Conservation (phyloP, 441 rosid species). For the Populus hybrid region DNA sequence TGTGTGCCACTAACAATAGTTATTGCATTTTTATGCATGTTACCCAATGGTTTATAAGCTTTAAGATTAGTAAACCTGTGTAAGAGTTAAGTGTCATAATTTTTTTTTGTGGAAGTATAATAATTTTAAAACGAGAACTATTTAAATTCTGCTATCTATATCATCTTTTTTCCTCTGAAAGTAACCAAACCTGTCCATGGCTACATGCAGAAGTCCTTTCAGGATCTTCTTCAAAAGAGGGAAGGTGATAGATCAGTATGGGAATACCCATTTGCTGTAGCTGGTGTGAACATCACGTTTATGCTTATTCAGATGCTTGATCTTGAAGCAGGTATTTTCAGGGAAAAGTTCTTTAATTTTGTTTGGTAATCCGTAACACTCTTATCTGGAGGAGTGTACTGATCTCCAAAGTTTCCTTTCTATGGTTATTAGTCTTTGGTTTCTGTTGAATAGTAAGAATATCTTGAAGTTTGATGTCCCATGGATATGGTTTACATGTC, state of each 20-base stretch:
- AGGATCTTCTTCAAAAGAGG: conserved; percentile 76
- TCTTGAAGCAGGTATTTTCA: conserved; percentile 77
- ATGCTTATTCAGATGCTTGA: conserved; percentile 97
- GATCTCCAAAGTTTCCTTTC: neutral
- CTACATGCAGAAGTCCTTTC: conserved; percentile 65
- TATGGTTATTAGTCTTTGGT: neutral
- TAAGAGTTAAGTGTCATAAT: neutral
- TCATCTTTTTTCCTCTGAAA: neutral
- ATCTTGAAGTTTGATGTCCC: neutral
- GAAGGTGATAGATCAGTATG: conserved; percentile 88
- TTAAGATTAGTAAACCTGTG: neutral
- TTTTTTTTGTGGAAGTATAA: too few species aligned
- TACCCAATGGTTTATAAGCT: neutral
- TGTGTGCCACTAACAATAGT: too few species aligned
- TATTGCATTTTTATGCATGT: neutral
- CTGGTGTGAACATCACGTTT: conserved; percentile 27
- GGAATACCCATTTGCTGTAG: conserved; percentile 98
- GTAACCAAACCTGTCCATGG: neutral
- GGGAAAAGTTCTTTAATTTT: neutral
- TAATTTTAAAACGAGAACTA: neutral
- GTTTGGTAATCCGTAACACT: neutral
- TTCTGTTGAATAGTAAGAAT: neutral
- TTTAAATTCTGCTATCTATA: too few species aligned
- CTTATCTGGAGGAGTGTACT: neutral
- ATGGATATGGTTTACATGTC: neutral